These are phyloP conservation scores for Allium cepa DNA, from an alignment of 106 monocot species.

Conservation along the genomic window DNA sequence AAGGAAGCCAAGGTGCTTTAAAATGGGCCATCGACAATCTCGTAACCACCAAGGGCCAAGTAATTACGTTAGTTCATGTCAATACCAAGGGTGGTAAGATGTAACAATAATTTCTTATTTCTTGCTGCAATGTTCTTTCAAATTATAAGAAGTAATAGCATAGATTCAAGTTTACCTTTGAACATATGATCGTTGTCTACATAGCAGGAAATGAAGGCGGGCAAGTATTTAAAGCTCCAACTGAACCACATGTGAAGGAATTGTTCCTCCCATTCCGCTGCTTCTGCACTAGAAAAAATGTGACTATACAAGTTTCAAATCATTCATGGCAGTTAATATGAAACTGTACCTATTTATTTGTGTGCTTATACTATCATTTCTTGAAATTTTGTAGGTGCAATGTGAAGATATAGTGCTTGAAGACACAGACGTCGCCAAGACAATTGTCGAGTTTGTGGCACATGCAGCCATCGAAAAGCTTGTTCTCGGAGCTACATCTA, in stretches of 20 bases:
- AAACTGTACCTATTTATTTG: neutral
- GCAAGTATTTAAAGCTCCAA: neutral
- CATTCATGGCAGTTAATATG: neutral
- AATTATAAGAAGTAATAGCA: too few relatives aligned
- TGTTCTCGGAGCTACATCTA: slow-evolving; percentile 50
- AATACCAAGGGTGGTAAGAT: slow-evolving; percentile 13
- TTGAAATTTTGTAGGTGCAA: slow-evolving; percentile 22
- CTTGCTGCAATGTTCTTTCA: too few relatives aligned
- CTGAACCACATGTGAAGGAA: slow-evolving; percentile 21
- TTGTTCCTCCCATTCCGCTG: slow-evolving; percentile 36
- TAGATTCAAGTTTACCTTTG: too few relatives aligned
- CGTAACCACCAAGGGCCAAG: slow-evolving; percentile 24
- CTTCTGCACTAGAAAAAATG: slow-evolving; percentile 42
- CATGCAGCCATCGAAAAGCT: slow-evolving; percentile 50
- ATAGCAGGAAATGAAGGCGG: neutral
- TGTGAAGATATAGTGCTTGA: slow-evolving; percentile 51
- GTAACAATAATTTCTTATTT: neutral
- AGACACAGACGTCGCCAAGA: slow-evolving; percentile 51
- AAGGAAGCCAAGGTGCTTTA: slow-evolving; percentile 48
- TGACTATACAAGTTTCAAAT: neutral
- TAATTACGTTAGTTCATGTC: slow-evolving; percentile 39
- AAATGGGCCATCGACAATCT: slow-evolving; percentile 54
- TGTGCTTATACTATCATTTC: neutral
- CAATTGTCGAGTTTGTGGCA: slow-evolving; percentile 38
- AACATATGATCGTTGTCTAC: too few relatives aligned